A percentile compares a stretch with the other conserved stretches of the same genome.
Evolutionary conservation across 2,329 filamentous ascomycete species (phyloP).

Genomic region (Nemania bipapillata): DNA sequence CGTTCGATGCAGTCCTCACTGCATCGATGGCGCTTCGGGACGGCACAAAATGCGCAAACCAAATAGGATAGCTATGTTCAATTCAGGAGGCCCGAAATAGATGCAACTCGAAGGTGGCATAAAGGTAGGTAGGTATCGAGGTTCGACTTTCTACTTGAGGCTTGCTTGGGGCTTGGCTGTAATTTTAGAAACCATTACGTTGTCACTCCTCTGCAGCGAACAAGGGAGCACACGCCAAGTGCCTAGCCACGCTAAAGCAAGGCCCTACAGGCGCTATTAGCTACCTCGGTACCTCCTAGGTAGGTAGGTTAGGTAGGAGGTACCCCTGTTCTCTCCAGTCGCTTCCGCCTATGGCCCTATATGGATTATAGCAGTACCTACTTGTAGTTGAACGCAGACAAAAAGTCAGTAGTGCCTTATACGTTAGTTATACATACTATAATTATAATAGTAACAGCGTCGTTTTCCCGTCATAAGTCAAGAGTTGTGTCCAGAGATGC

Average conservation of each 20-base stretch:
- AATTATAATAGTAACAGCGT: too few relatives aligned
- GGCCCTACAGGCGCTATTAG: neutral
- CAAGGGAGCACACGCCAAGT: neutral
- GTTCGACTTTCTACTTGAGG: neutral
- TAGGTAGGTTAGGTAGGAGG: neutral
- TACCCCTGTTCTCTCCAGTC: too few relatives aligned
- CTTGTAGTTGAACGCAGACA: too few relatives aligned
- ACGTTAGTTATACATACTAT: too few relatives aligned
- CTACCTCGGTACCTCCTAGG: neutral
- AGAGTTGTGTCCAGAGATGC: too few relatives aligned
- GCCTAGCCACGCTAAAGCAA: neutral
- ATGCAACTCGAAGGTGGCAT: slow-evolving; percentile 13
- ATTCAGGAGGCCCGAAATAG: slow-evolving; percentile 6
- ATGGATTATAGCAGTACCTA: too few relatives aligned
- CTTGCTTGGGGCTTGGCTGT: slow-evolving; percentile 30
- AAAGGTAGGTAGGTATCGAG: neutral
- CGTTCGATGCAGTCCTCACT: neutral
- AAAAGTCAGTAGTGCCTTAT: too few relatives aligned
- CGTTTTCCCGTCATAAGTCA: too few relatives aligned
- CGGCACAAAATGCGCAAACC: slow-evolving; percentile 14
- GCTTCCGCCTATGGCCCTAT: too few relatives aligned
- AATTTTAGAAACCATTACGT: slow-evolving; percentile 35
- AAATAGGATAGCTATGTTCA: slow-evolving; percentile 10
- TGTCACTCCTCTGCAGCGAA: slow-evolving; percentile 3
- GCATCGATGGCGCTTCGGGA: slow-evolving; percentile 8